Base-by-base conservation (phyloP, 1,284 basidiomycete genomes). In the Ganoderma resinaceum region DNA sequence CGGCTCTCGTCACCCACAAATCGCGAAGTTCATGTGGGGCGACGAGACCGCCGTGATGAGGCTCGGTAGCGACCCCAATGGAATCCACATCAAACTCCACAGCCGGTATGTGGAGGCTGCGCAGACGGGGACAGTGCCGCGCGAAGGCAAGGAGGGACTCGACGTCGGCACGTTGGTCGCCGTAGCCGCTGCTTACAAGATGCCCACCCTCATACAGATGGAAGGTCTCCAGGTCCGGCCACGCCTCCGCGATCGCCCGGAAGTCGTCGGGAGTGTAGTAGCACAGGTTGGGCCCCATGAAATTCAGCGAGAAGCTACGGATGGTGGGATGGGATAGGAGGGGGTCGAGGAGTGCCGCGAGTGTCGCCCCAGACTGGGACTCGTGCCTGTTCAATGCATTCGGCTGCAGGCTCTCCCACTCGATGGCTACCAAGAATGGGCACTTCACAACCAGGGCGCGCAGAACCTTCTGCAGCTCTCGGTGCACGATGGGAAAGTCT, bases 201-300 rank as follows among this genome's bases (percentile, higher is more conserved):
- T 9, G 14, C 14, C 4, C 11, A 5, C 1, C 1, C 29, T 35
- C 53, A 7, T 29, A 11, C 9, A 31, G 33, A 31, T 12, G 33
- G 55, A 57, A 35, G 2, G 55, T 35, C 31, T 57, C 31, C 14
- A 57, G 33, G 55, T 57, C 55, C 31, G 55, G 55, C 55, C 55
- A 57, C 33, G 55, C 33, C 26, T 35, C 33, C 31, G 55, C 55
- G 31, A 57, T 35, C 18, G 18, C 12, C 18, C 29, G 31, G 31
- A 57, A 57, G 18, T 57, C 55, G 16, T 18, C 6, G 18, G 20
- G 29, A 2, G 31, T 31, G 55, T 35, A 35, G 55, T 35, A 35
- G 0, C 14, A 11, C 2, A 57, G 16, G 31, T n/a, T 35, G 20
- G 33, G 31, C 0, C 55, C 55, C 7, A 1, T 6, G 55, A 57